A percentile compares a stretch with the other conserved stretches of the same genome.
Evolutionary conservation across 2,329 filamentous ascomycete genomes (phyloP).

Genomic region (Trichoderma sp.): DNA sequence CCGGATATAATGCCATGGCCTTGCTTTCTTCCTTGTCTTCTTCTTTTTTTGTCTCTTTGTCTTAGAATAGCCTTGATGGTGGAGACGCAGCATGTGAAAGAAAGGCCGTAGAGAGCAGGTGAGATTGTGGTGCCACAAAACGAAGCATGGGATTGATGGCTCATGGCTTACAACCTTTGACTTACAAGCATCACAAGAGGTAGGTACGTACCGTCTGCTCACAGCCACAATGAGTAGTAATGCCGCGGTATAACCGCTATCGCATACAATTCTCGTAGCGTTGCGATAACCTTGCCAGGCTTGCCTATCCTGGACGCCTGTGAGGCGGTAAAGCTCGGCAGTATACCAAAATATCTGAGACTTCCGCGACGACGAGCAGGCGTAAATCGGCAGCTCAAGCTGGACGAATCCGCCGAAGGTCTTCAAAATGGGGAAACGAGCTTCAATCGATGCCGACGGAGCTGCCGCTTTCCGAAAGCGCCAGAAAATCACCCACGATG

Average conservation of each 20-base stretch:
- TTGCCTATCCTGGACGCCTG: slow-evolving; percentile 30
- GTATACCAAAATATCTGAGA: slow-evolving; percentile 39
- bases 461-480: slow-evolving; percentile 51
- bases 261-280: not conserved
- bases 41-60: not conserved
- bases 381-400: slow-evolving; percentile 18
- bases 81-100: not conserved
- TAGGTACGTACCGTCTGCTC: not conserved
- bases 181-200: not conserved
- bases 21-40: not conserved
- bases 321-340: slow-evolving; percentile 38
- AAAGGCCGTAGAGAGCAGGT: not conserved
- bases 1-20: not conserved
- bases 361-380: not conserved
- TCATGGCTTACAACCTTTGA: not conserved
- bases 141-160: not conserved
- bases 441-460: slow-evolving; percentile 42
- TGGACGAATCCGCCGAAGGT: slow-evolving; percentile 13
- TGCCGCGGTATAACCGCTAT: not conserved
- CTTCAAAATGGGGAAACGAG: slow-evolving; percentile 48
- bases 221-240: not conserved
- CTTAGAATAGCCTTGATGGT: not conserved
- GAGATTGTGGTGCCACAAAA: not conserved
- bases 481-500: slow-evolving; percentile 57
- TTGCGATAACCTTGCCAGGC: slow-evolving; percentile 1